A percentile compares a stretch with the other conserved stretches of the same genome.
phyloP scores from a whole-genome alignment of 2,329 filamentous ascomycete genomes.

The Ceratocystis destructans region DNA sequence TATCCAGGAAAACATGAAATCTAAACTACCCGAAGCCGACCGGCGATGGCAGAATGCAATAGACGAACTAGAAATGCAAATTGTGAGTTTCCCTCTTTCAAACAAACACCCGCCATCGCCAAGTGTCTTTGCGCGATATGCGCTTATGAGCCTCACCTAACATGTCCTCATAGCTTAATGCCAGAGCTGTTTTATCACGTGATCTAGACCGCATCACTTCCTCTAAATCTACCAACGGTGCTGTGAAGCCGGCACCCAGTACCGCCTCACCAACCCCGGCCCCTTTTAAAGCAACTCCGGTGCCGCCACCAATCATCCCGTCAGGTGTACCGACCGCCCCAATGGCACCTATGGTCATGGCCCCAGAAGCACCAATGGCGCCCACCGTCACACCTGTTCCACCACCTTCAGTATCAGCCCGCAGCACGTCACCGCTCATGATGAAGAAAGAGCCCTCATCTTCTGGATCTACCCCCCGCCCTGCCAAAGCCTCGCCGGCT shows the following conservation, averaged over 20 bases:
- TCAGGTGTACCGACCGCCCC: background rate
- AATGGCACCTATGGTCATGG: conserved; percentile 15
- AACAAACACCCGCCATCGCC: background rate
- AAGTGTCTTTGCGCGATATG: background rate
- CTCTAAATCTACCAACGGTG: conserved; percentile 20
- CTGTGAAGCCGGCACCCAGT: conserved; percentile 9
- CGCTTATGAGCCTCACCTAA: background rate
- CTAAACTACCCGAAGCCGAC: conserved; percentile 36
- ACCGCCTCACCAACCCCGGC: conserved; percentile 9
- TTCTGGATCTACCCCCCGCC: background rate
- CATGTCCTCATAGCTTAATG: conserved; percentile 26
- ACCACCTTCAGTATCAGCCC: conserved; percentile 4
- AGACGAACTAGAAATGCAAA: conserved; percentile 43
- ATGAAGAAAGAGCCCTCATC: conserved; percentile 16
- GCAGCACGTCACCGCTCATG: conserved; percentile 15
- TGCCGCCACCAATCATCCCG: conserved; percentile 17
- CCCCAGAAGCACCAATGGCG: conserved; percentile 16
- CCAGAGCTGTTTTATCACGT: conserved; percentile 34
- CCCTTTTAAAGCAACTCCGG: conserved; percentile 13
- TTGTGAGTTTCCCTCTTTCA: conserved; percentile 31
- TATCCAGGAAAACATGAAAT: conserved; percentile 25
- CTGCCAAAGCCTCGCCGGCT: conserved; percentile 12
- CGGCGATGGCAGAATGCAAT: conserved; percentile 38
- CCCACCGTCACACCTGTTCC: conserved; percentile 9
- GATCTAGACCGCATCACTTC: conserved; percentile 21